Percentiles rank a stretch among this genome's conserved stretches.
phyloP scores from a whole-genome alignment of 306 rosid genomes.

The Corylus avellana region DNA sequence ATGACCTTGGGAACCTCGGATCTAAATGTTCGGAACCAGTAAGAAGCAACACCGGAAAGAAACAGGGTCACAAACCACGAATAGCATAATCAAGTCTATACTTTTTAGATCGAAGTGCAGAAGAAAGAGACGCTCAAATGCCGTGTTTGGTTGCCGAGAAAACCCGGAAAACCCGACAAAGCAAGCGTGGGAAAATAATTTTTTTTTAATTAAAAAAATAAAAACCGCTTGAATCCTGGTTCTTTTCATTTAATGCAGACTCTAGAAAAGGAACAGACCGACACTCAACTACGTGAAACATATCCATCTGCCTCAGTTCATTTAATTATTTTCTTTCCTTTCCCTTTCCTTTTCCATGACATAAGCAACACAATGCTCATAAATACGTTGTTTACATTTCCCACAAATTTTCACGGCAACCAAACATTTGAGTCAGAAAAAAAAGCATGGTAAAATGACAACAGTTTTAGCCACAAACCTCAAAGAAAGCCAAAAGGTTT shows the following conservation, averaged over 20 bases:
- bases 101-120: conserved; percentile 16
- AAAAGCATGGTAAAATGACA: neutral
- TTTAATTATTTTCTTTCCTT: neutral
- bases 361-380: neutral
- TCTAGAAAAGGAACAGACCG: neutral
- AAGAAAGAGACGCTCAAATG: conserved; percentile 32
- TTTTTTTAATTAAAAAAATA: neutral
- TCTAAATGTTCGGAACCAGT: conserved; percentile 42
- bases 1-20: conserved; percentile 40
- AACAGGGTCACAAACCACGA: conserved; percentile 20
- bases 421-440: neutral
- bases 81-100: conserved; percentile 1
- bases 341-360: neutral
- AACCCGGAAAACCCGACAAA: conserved; percentile 30
- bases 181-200: neutral
- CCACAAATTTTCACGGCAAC: conserved; percentile 5
- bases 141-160: conserved; percentile 26
- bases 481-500: neutral
- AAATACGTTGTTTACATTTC: neutral
- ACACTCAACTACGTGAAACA: neutral
- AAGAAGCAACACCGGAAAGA: neutral
- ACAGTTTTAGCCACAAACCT: neutral
- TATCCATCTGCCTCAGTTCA: neutral
- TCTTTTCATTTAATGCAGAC: neutral
- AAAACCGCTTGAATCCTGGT: neutral